Base-by-base conservation (phyloP, 2,329 filamentous ascomycete species). In the Colletotrichum lentis region DNA sequence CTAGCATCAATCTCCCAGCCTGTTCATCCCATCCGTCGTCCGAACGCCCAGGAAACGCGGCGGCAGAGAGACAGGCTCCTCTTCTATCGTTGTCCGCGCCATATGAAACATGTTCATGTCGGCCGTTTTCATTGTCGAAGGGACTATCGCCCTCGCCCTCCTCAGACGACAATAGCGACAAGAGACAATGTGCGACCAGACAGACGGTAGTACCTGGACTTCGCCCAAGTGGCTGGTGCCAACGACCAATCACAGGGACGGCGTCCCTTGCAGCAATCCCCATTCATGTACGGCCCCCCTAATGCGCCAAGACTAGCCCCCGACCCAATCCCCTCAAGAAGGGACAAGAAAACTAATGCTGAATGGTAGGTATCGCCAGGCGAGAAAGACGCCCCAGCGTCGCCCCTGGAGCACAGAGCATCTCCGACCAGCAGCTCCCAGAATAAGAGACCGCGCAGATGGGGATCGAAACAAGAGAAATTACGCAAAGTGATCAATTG, bases 241-340 rank as follows among this genome's bases (percentile, higher is more conserved):
- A 39, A 61, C 18, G 35, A 14, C 66, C 66, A 69, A 66, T 69
- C 44, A 61, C 37, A 53, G 35, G 7, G 3, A 20, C 56, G 11
- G 66, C 55, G 66, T 61, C 55, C 66, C 66, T 69, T 69, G 55
- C 66, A 37, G 56, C 62, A 66, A 37, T 57, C 50, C 55, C 50
- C 49, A 61, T 66, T 55, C 62, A 56, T 61, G 27, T 31, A 57
- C 55, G 50, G 54, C 55, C 24, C 62, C 55, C 24, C 62, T 52
- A 46, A 66, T 69, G 62, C 62, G n/a, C 65, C 62, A 65, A 65
- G 56, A 27, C 37, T 54, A 46, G 16, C 27, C 35, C 55, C 57
- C 62, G 50, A 60, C 62, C 35, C 31, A 43, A 55, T 31, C 55
- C 37, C 55, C 50, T 49, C 14, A n/a, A 31, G 20, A 10, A 10